Evolutionary conservation across 148 eudicot species (phyloP), one percentile per base, ranked within the genome.

Genomic region (Silene latifolia): DNA sequence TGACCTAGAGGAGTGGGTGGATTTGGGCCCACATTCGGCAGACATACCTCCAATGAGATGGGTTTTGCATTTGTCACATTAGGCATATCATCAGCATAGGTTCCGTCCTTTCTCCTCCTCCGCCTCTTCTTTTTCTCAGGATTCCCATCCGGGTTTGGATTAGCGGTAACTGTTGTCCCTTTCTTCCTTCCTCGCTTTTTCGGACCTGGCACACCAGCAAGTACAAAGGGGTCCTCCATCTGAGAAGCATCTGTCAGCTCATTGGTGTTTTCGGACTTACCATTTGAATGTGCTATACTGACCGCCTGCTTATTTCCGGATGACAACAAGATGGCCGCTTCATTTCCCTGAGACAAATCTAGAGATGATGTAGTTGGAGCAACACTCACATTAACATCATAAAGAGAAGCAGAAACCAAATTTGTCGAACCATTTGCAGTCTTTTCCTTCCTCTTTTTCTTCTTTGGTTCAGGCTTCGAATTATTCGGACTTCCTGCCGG

Each of bases 211-310:
- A 71, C 14, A 74, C 66, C 77, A 25, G 59, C 62, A 7, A 54
- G 66, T 44, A 67, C 60, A 63, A 72, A 2, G 20, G 76, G 59
- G 44, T 32, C 70, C 20, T 39, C 73, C 3, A 23, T 27, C 51
- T 72, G 83, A 61, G 77, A 32, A 63, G 58, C 70, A 68, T 47
- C 66, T 18, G 53, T 67, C 53, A 67, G 47, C 61, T 46, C 35
- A 66, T 59, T 78, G 60, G 79, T 79, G 62, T 84, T 84, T 8
- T 23, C 8, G 18, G 24, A 53, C 63, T 47, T 77, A 32, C 85
- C 82, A 77, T 89, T 87, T 67, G 84, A 63, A 82, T 82, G 85
- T 29, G 86, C 86, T 61, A 85, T 47, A 25, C 57, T 80, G 46
- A 51, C 47, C 9, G 63, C 63, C 77, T 69, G 58, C 56, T 77